Conservation (phyloP, 2,329 filamentous ascomycete species). For the Ophiostoma triangulosporum region DNA sequence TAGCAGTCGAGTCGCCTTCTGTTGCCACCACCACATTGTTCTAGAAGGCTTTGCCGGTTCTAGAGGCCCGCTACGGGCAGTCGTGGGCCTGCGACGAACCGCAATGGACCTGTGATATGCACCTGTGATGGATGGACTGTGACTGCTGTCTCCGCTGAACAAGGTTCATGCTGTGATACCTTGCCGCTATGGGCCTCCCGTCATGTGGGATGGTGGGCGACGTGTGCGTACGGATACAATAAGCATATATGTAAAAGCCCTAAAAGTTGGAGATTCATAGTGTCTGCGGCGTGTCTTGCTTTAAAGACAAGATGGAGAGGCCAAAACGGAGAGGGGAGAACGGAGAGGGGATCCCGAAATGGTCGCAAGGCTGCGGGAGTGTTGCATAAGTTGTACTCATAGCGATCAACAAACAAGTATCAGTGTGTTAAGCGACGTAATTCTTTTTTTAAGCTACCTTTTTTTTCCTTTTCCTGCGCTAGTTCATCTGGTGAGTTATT, state of each 20-base stretch:
- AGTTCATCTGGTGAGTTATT: no score
- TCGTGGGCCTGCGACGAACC: not conserved
- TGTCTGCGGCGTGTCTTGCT: not conserved
- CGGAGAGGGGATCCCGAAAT: no score
- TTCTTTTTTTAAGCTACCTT: no score
- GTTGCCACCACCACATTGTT: not conserved
- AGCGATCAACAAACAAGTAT: no score
- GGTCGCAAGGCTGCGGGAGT: no score
- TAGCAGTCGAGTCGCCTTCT: not conserved
- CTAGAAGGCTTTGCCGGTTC: not conserved
- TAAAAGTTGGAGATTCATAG: not conserved
- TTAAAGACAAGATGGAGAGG: no score
- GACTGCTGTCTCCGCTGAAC: conserved; percentile 9
- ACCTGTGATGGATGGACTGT: not conserved
- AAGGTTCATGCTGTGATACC: conserved; percentile 11
- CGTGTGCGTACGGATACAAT: not conserved
- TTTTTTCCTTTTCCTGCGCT: no score
- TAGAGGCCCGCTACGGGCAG: not conserved
- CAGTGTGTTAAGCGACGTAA: no score
- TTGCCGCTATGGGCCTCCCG: conserved; percentile 4
- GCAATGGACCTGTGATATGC: not conserved
- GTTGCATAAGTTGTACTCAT: no score
- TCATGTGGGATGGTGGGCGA: not conserved
- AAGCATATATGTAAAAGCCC: no score
- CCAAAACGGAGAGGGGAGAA: no score